Base-by-base conservation (phyloP, 1,139 yeast genomes). In the Pichia inconspicua region DNA sequence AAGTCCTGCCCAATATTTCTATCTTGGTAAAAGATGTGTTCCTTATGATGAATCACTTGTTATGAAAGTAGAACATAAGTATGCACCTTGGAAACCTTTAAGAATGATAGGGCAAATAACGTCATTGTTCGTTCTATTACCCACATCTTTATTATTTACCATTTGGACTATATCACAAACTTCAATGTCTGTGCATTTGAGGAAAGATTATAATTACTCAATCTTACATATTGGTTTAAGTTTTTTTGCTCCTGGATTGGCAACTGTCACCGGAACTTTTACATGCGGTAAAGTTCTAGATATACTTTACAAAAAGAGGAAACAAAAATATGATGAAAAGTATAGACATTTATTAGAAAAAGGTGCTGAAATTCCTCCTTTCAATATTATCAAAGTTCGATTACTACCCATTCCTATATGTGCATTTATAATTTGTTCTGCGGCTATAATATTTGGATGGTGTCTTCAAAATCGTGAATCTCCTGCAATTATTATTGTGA, bases 161-260 rank as follows among this genome's bases (percentile, higher is more conserved):
- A 66, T 77, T 4, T 85, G 90, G 89, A 77, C 82, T n/a, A 73
- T 82, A 66, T 71, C 78, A 36, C 71, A 82, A 50, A 83, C 94
- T 0, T 74, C 87, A 0, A 64, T 83, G 48, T 75, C 90, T 0
- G 74, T 84, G 0, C 64, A 74, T 6, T 63, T 85, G 28, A 64
- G 76, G 10, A 61, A 66, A 9, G 53, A 66, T 9, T 84, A 84
- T 54, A 68, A 70, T 5, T 76, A 77, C 52, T 55, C 71, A 2
- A 75, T 80, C 1, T 66, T 77, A 19, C 70, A 76, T 36, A 72
- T 84, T 41, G 95, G 94, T 1, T 61, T 80, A 28, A 78, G 86
- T 42, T 86, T 73, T 57, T 61, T 80, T 41, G 77, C 83, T 2
- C 74, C 80, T 0, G 85, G 86, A 4, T 46, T 73, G n/a, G 82